Conservation (phyloP, 176 grass and related monocot genomes). For the Microstegium vimineum region DNA sequence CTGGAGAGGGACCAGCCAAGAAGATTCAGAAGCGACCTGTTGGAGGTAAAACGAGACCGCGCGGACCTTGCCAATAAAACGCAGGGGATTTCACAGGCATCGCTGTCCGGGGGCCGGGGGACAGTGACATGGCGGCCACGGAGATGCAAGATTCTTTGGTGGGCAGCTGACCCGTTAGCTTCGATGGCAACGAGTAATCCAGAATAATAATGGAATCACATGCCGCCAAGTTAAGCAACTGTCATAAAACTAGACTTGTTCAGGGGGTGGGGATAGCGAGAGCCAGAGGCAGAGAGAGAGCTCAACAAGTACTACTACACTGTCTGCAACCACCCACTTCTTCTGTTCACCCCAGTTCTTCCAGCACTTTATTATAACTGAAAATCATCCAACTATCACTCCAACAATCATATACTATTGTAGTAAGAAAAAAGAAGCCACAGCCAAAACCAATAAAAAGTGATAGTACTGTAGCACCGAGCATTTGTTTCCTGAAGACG, state of each 20-base stretch:
- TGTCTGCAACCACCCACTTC: slow-evolving; percentile 23
- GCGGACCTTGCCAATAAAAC: too few species aligned
- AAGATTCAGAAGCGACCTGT: slow-evolving; percentile 21
- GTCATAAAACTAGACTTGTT: slow-evolving; percentile 24
- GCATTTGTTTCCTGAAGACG: not conserved
- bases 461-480: not conserved
- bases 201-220: slow-evolving; percentile 19
- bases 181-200: not conserved
- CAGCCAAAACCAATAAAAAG: not conserved
- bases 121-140: not conserved
- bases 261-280: not conserved
- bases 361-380: too few species aligned
- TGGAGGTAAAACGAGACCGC: not conserved
- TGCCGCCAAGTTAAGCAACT: slow-evolving; percentile 31
- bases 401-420: not conserved
- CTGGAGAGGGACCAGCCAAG: slow-evolving; percentile 27
- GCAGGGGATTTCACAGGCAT: slow-evolving; percentile 24
- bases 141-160: slow-evolving; percentile 55
- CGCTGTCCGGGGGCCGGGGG: not conserved
- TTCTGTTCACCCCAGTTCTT: not conserved
- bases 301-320: not conserved
- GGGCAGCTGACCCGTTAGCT: slow-evolving; percentile 26
- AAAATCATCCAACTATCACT: not conserved
- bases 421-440: not conserved
- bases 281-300: too few species aligned